Evolutionary conservation across 106 monocot genomes (phyloP).

Genomic region (Xerophyta viscosa): DNA sequence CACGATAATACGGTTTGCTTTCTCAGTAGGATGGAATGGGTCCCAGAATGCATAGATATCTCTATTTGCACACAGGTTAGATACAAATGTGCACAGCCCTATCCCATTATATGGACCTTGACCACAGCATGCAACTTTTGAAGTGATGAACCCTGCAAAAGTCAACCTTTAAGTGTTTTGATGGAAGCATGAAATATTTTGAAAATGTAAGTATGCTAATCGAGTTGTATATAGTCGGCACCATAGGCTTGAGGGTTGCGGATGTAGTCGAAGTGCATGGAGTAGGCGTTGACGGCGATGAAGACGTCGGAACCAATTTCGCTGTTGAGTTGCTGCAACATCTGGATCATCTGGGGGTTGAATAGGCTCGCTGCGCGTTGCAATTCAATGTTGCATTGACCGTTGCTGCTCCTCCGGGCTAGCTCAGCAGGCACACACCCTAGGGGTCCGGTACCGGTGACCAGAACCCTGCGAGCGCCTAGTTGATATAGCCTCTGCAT

Average conservation of each 20-base stretch:
- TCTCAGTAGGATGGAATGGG: conserved; percentile 75
- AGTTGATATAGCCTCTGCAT: conserved; percentile 42
- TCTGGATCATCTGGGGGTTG: conserved; percentile 42
- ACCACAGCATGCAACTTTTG: conserved; percentile 81
- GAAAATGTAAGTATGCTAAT: too few species aligned
- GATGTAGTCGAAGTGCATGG: conserved; percentile 57
- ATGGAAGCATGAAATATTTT: too few species aligned
- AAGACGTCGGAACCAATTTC: conserved; percentile 36
- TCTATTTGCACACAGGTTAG: conserved; percentile 66
- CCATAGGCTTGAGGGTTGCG: conserved; percentile 49
- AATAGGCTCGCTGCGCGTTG: conserved; percentile 30
- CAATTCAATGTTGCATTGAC: conserved; percentile 39
- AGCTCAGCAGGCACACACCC: conserved; percentile 49
- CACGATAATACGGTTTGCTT: conserved; percentile 72
- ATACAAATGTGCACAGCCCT: conserved; percentile 59
- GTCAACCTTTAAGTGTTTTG: neutral
- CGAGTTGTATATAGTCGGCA: too few species aligned
- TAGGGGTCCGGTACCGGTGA: conserved; percentile 49
- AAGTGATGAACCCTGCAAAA: conserved; percentile 61
- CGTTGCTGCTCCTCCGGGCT: conserved; percentile 29
- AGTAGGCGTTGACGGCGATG: conserved; percentile 33
- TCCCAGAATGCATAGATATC: conserved; percentile 77
- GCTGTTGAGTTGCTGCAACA: conserved; percentile 34
- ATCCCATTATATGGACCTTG: conserved; percentile 87
- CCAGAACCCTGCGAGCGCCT: conserved; percentile 45